Conservation (phyloP, 2,329 filamentous ascomycete species). For the Penicillium sp. region DNA sequence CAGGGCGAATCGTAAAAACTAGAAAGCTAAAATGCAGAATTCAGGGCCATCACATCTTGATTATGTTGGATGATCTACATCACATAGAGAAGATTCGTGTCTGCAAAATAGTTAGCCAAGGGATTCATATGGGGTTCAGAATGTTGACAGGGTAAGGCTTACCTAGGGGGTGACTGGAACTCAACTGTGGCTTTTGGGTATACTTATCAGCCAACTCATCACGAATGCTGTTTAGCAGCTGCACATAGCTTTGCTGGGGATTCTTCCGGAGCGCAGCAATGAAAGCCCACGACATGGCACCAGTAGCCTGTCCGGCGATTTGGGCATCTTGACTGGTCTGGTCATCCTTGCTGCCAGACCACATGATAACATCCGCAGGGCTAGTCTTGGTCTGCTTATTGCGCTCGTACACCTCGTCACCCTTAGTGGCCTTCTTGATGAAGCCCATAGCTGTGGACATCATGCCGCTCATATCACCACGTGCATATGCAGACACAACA, state of each 20-base stretch:
- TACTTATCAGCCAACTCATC: conserved; percentile 87
- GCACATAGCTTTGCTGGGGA: conserved; percentile 92
- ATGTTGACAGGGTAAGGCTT: conserved; percentile 40
- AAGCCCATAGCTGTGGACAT: conserved; percentile 77
- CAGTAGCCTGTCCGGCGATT: conserved; percentile 85
- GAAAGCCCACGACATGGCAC: conserved; percentile 98
- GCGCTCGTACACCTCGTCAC: conserved; percentile 75
- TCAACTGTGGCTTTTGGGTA: conserved; percentile 91
- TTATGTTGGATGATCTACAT: conserved; percentile 51
- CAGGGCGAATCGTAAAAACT: conserved; percentile 20
- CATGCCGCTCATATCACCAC: conserved; percentile 80
- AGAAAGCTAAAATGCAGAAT: conserved; percentile 12
- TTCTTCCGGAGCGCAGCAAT: conserved; percentile 89
- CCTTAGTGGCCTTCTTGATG: conserved; percentile 81
- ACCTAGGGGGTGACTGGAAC: conserved; percentile 94
- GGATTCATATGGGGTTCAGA: background rate
- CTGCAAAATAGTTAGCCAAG: conserved; percentile 40
- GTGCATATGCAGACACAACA: conserved; percentile 74
- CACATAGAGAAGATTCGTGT: conserved; percentile 66
- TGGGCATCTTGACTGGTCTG: conserved; percentile 94
- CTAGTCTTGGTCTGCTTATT: conserved; percentile 88
- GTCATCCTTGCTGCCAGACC: conserved; percentile 92
- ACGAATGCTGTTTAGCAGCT: conserved; percentile 92
- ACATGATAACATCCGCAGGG: conserved; percentile 95
- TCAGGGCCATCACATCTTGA: background rate